phyloP scores from a whole-genome alignment of 2,329 filamentous ascomycete genomes.

The Phyllosticta citribraziliensis region DNA sequence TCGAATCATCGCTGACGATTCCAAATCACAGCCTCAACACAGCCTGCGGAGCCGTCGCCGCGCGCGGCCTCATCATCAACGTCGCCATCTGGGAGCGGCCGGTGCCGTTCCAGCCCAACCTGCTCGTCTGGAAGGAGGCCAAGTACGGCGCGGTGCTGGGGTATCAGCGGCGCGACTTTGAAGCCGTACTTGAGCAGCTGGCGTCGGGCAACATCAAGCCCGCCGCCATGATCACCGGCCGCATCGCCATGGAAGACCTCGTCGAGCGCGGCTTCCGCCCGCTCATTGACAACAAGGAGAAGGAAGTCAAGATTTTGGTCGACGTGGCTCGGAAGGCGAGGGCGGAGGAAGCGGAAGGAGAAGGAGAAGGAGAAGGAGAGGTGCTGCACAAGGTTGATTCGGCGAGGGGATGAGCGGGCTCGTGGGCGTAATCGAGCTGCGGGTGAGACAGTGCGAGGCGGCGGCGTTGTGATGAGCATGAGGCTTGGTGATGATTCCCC shows the following conservation, averaged over 20 bases:
- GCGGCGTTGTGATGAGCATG: neutral
- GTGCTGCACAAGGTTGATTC: conserved; percentile 4
- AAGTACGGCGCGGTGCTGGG: conserved; percentile 41
- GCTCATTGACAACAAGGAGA: conserved; percentile 50
- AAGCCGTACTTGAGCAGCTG: conserved; percentile 47
- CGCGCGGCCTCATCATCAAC: conserved; percentile 51
- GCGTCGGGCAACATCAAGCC: conserved; percentile 41
- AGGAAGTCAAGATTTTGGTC: conserved; percentile 54
- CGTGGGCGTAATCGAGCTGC: neutral
- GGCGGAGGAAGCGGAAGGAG: neutral
- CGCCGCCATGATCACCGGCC: conserved; percentile 51
- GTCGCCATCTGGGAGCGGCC: conserved; percentile 55
- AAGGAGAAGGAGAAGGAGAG: neutral
- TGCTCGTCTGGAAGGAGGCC: conserved; percentile 44
- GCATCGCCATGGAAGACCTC: conserved; percentile 45
- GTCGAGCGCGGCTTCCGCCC: conserved; percentile 49
- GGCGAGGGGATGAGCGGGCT: neutral
- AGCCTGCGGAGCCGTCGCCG: conserved; percentile 40
- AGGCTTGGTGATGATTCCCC: neutral
- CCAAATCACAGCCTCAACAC: conserved; percentile 18
- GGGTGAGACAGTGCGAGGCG: neutral
- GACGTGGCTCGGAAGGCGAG: conserved; percentile 23
- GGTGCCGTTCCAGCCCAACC: conserved; percentile 44
- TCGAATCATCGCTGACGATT: neutral
- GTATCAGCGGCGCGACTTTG: conserved; percentile 45